These are phyloP conservation scores for Parafenestella ontariensis DNA, from an alignment of 2,329 filamentous ascomycete species.

Conservation along the genomic window DNA sequence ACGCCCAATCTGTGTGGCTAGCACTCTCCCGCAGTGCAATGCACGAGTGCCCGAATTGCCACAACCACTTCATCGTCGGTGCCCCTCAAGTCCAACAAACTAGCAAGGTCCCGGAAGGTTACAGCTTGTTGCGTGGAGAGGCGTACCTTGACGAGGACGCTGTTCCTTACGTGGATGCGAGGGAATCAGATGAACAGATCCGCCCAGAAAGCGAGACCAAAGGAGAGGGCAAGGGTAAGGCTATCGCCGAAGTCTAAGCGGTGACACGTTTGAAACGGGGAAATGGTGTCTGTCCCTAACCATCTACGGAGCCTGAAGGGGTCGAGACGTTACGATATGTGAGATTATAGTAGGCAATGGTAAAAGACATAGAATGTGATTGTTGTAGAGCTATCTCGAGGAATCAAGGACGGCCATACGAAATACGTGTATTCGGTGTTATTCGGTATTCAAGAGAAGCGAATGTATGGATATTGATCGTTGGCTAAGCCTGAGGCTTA, in stretches of 20 bases:
- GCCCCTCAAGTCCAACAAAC: background rate
- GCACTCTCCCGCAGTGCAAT: background rate
- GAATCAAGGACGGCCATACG: background rate
- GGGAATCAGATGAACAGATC: slow-evolving; percentile 12
- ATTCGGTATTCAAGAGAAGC: background rate
- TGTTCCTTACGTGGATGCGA: slow-evolving; percentile 10
- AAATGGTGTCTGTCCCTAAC: background rate
- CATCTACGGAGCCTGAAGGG: background rate
- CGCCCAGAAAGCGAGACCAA: slow-evolving; percentile 10
- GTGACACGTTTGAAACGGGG: background rate
- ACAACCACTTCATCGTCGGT: slow-evolving; percentile 8
- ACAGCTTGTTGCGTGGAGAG: slow-evolving; percentile 26
- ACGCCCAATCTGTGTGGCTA: slow-evolving; percentile 1
- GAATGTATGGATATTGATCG: too few relatives aligned
- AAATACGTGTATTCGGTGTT: background rate
- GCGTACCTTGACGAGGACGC: slow-evolving; percentile 26
- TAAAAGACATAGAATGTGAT: background rate
- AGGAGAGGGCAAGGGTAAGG: slow-evolving; percentile 14
- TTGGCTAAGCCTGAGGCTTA: background rate
- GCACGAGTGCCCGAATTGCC: slow-evolving; percentile 27
- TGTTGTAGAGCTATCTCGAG: background rate
- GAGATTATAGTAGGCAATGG: background rate
- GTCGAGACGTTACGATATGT: background rate
- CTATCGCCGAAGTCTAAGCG: slow-evolving; percentile 12
- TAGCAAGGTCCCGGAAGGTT: slow-evolving; percentile 10